Percentiles rank a stretch among this genome's conserved stretches.
These are phyloP conservation scores for Cronartium ribicola DNA, from an alignment of 1,284 basidiomycete genomes.

Conservation along the genomic window DNA sequence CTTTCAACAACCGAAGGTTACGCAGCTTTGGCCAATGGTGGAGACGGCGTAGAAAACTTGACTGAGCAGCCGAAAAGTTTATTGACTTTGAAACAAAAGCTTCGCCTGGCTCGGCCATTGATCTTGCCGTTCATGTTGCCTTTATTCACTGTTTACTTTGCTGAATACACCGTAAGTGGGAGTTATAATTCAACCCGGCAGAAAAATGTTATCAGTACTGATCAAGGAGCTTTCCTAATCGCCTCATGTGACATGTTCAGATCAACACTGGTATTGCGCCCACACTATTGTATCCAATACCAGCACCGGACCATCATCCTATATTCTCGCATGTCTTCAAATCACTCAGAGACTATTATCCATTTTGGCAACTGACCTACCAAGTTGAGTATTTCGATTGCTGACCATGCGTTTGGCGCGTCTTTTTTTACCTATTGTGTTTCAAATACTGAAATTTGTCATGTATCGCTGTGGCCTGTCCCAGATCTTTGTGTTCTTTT, in stretches of 20 bases:
- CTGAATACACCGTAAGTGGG: conserved; percentile 73
- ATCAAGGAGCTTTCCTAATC: conserved; percentile 43
- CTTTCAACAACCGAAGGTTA: neutral
- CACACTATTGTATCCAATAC: conserved; percentile 83
- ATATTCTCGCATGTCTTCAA: conserved; percentile 72
- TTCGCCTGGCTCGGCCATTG: conserved; percentile 47
- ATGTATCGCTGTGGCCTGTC: conserved; percentile 49
- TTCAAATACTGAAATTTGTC: neutral
- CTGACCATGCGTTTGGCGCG: neutral
- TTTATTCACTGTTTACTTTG: conserved; percentile 58
- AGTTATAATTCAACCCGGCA: neutral
- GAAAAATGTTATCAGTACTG: neutral
- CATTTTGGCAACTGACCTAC: conserved; percentile 57
- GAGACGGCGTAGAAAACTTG: conserved; percentile 70
- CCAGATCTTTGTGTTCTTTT: conserved; percentile 91
- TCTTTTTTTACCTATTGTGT: neutral
- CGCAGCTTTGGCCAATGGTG: conserved; percentile 65
- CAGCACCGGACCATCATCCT: conserved; percentile 60
- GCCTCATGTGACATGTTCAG: neutral
- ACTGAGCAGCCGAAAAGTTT: neutral
- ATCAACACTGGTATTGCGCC: conserved; percentile 71
- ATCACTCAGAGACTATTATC: conserved; percentile 86
- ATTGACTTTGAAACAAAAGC: conserved; percentile 45
- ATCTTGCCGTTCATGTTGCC: conserved; percentile 48
- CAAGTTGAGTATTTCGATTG: conserved; percentile 43